Evolutionary conservation across 345 rosid genomes (phyloP).

Genomic region (Euphorbia lathyris): DNA sequence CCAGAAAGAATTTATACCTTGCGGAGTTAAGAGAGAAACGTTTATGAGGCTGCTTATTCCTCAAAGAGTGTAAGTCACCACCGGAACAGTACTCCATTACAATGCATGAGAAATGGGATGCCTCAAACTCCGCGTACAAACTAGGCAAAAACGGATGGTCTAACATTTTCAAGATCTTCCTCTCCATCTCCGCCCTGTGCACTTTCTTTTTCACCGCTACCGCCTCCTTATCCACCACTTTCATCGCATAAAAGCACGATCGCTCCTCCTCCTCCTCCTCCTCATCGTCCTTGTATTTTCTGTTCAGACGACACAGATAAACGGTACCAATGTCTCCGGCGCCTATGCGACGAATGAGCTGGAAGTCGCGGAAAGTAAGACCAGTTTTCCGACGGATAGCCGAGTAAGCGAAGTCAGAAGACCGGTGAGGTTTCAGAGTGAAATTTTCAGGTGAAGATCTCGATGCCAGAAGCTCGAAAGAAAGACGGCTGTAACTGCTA

Average conservation of each 20-base stretch:
- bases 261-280: constrained; percentile 13
- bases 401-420: constrained; percentile 79
- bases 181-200: constrained; percentile 83
- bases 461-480: constrained; percentile 55
- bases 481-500: constrained; percentile 67
- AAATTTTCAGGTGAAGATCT: constrained; percentile 38
- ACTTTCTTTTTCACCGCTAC: constrained; percentile 68
- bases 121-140: constrained; percentile 84
- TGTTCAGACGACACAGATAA: constrained; percentile 61
- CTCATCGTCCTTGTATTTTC: not conserved
- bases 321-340: constrained; percentile 92
- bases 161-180: constrained; percentile 68
- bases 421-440: constrained; percentile 67
- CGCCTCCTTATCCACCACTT: constrained; percentile 79
- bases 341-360: constrained; percentile 67
- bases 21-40: constrained; percentile 71
- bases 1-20: constrained; percentile 38
- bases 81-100: constrained; percentile 97
- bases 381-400: constrained; percentile 53
- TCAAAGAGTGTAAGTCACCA: constrained; percentile 81
- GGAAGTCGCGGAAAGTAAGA: constrained; percentile 68
- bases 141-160: constrained; percentile 95
- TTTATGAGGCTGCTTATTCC: constrained; percentile 58
- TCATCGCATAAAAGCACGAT: constrained; percentile 69
- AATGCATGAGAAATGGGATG: constrained; percentile 77